phyloP scores from a whole-genome alignment of 176 grass and related monocot genomes.

The Hordeum marinum region DNA sequence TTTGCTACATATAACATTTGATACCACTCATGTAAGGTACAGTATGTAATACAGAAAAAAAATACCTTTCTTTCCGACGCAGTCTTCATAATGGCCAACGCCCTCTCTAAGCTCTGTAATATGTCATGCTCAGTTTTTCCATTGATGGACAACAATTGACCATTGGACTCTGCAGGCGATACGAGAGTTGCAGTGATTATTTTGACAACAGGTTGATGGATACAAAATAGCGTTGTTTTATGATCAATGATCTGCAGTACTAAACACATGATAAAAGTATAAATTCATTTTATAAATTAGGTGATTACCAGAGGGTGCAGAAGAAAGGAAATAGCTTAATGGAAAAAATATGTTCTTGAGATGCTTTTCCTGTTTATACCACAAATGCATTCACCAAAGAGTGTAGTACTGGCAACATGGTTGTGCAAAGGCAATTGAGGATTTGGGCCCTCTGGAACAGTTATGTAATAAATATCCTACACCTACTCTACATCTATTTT shows the following conservation, averaged over 20 bases:
- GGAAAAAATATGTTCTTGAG: not conserved
- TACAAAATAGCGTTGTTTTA: not conserved
- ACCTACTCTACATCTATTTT: not conserved
- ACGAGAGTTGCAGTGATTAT: conserved; percentile 13
- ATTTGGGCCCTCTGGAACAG: not conserved
- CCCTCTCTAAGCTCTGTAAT: conserved; percentile 59
- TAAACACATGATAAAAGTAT: not conserved
- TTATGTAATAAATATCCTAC: not conserved
- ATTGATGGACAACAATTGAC: conserved; percentile 71
- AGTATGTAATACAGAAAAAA: not conserved
- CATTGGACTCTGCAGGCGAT: conserved; percentile 53
- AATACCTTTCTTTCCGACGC: conserved; percentile 55
- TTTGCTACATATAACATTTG: not conserved
- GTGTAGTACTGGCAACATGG: not conserved
- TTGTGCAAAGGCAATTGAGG: not conserved
- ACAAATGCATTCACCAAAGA: not conserved
- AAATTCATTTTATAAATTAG: not conserved
- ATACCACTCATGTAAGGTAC: not conserved
- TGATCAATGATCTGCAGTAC: not conserved
- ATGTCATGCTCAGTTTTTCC: conserved; percentile 82
- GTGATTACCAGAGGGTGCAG: not conserved
- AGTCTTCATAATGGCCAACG: conserved; percentile 49
- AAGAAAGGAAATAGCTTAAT: not conserved
- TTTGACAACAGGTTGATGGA: not conserved
- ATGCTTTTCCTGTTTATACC: not conserved